Evolutionary conservation across 1,284 basidiomycete genomes (phyloP), one percentile per base, ranked within the genome.

Genomic region (Phlebopus sp.): DNA sequence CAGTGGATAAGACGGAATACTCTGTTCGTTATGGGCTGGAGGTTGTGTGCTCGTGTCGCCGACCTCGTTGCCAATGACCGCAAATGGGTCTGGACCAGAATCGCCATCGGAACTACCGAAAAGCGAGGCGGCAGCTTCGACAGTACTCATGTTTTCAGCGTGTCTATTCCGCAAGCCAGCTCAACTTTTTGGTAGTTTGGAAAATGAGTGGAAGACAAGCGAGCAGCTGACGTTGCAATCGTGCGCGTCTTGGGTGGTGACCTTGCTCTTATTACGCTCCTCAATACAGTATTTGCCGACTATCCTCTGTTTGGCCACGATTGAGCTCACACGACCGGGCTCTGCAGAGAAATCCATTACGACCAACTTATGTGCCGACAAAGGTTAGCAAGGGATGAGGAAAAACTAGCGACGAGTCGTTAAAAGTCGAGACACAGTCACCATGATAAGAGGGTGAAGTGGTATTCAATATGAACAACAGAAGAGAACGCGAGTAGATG

Each of bases 41-140:
- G 55, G 49, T 50, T 56, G 52, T 49, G 59, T 53, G 35, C 40
- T 40, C 55, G 60, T 56, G 57, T 59, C 60, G 47, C 46, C 52
- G 47, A 57, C 60, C 46, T 68, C 65, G 55, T 63, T 68, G 36
- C 79, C 83, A 50, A 84, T 73, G 48, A 75, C 69, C 50, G 83
- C 76, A 68, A 89, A 89, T 37, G 79, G 80, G 69, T 88, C 86
- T 31, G 75, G 72, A 18, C 71, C 70, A 47, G 77, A 59, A 62
- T 87, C 76, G 38, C 53, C 71, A 21, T 80, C 76, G 37, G 77
- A 68, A 45, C 81, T 84, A 45, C 81, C 84, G 70, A 90, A 90
- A 37, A 90, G 81, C 49, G 84, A 81, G 46, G 87, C 84, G 41
- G 87, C 88, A 57, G 85, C 81, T 73, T 88, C 86, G 49, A 84